Evolutionary conservation across 805 yeast genomes (phyloP).

Genomic region (Ogataea parapolymorpha): DNA sequence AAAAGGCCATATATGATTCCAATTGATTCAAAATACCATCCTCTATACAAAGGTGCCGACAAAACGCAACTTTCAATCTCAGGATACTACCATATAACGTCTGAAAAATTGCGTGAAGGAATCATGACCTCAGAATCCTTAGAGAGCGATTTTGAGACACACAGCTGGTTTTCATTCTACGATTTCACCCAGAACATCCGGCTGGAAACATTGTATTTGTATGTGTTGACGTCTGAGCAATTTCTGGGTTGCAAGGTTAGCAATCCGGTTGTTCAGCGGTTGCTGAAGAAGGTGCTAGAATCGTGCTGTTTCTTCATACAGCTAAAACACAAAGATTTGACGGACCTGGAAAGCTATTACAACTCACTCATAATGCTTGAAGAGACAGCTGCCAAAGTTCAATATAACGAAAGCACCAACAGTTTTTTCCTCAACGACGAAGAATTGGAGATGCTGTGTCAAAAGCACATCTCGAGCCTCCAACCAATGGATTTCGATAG

Average conservation of each 20-base stretch:
- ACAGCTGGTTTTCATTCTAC: slow-evolving; percentile 27
- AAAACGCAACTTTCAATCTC: slow-evolving; percentile 19
- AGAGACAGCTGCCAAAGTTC: slow-evolving; percentile 6
- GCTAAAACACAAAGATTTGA: slow-evolving; percentile 16
- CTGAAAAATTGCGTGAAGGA: slow-evolving; percentile 11
- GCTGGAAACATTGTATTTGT: slow-evolving; percentile 34
- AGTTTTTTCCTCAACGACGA: slow-evolving; percentile 12
- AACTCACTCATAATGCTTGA: slow-evolving; percentile 20
- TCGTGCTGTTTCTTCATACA: slow-evolving; percentile 24
- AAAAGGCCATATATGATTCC: slow-evolving; percentile 25
- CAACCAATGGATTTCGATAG: slow-evolving; percentile 14
- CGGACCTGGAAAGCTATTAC: slow-evolving; percentile 22
- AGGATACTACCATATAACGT: slow-evolving; percentile 22
- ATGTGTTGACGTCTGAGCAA: slow-evolving; percentile 32
- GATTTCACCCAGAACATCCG: slow-evolving; percentile 32
- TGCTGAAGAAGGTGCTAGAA: slow-evolving; percentile 20
- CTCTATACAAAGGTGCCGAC: slow-evolving; percentile 27
- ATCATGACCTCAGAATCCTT: background rate
- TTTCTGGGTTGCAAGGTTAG: slow-evolving; percentile 18
- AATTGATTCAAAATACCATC: slow-evolving; percentile 25
- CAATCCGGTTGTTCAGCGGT: slow-evolving; percentile 16
- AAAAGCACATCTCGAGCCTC: background rate
- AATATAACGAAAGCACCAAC: slow-evolving; percentile 4
- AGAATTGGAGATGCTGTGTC: slow-evolving; percentile 13
- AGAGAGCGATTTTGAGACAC: slow-evolving; percentile 2